These are phyloP conservation scores for Oryza australiensis DNA, from an alignment of 176 grass and related monocot genomes.

Conservation along the genomic window DNA sequence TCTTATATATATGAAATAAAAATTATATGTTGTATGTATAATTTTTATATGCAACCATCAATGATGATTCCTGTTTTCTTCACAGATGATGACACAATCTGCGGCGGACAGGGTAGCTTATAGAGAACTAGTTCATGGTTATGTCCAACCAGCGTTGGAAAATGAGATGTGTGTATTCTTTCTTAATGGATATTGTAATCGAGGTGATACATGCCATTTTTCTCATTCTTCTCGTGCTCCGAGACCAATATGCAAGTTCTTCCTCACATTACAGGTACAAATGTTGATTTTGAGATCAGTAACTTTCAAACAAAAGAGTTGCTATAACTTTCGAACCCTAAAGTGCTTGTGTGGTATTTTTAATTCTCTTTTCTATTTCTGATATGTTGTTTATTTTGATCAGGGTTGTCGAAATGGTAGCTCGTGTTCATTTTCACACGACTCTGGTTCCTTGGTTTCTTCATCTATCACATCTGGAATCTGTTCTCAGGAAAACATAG, in stretches of 20 bases:
- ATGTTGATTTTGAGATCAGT: background rate
- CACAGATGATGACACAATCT: constrained; percentile 51
- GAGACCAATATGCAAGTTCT: constrained; percentile 81
- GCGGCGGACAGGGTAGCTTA: constrained; percentile 13
- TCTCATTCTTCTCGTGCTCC: constrained; percentile 69
- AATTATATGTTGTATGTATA: background rate
- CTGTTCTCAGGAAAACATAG: constrained; percentile 60
- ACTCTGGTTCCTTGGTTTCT: constrained; percentile 31
- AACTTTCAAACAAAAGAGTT: no score
- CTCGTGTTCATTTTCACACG: constrained; percentile 72
- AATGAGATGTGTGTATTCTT: constrained; percentile 60
- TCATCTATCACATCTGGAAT: constrained; percentile 35
- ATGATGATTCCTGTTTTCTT: constrained; percentile 4
- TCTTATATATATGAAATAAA: background rate
- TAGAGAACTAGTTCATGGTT: constrained; percentile 13
- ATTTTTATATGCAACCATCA: background rate
- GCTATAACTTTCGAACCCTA: no score
- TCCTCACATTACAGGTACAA: constrained; percentile 74
- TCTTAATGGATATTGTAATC: constrained; percentile 58
- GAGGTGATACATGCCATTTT: constrained; percentile 61
- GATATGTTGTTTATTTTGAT: constrained; percentile 18
- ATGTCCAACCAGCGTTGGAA: constrained; percentile 30
- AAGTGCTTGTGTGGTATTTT: background rate
- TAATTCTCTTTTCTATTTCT: constrained; percentile 3
- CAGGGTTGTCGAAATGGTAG: constrained; percentile 85